Percentiles rank a stretch among this genome's conserved stretches.
These are phyloP conservation scores for Leishmania gerbilli DNA, from an alignment of 208 protist species.

Conservation along the genomic window DNA sequence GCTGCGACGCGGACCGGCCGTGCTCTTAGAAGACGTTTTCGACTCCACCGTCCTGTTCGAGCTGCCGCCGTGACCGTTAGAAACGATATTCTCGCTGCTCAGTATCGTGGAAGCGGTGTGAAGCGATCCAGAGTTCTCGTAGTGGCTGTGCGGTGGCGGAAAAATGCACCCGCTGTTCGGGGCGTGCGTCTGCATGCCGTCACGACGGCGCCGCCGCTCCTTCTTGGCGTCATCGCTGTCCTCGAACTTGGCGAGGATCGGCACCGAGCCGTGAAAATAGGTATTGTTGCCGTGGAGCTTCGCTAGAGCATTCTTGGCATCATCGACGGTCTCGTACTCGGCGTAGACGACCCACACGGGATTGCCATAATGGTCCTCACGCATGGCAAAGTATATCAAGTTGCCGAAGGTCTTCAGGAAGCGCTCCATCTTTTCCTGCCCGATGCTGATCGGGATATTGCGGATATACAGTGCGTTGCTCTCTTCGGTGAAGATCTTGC, in stretches of 20 bases:
- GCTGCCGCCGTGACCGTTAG: constrained; percentile 12
- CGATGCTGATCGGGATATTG: constrained; percentile 71
- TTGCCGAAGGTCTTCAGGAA: constrained; percentile 69
- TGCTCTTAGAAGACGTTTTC: neutral
- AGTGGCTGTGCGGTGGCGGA: constrained; percentile 36
- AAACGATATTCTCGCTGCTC: constrained; percentile 3
- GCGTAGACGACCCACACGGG: constrained; percentile 85
- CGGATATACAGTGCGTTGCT: constrained; percentile 78
- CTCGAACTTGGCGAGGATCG: constrained; percentile 75
- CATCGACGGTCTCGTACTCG: constrained; percentile 71
- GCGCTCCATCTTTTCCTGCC: constrained; percentile 53
- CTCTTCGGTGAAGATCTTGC: constrained; percentile 48
- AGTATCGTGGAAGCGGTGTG: constrained; percentile 15
- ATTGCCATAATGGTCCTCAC: constrained; percentile 79
- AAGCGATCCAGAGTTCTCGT: constrained; percentile 11
- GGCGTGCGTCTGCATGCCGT: constrained; percentile 33
- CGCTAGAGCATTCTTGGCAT: constrained; percentile 55
- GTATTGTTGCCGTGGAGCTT: constrained; percentile 72
- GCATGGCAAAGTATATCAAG: constrained; percentile 76
- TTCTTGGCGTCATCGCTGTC: constrained; percentile 76
- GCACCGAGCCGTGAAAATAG: constrained; percentile 61
- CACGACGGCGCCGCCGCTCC: constrained; percentile 64
- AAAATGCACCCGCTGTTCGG: constrained; percentile 49
- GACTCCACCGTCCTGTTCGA: neutral
- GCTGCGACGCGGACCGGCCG: neutral